These are phyloP conservation scores for Dothidotthia symphoricarpi DNA, from an alignment of 2,329 filamentous ascomycete genomes.

Conservation along the genomic window DNA sequence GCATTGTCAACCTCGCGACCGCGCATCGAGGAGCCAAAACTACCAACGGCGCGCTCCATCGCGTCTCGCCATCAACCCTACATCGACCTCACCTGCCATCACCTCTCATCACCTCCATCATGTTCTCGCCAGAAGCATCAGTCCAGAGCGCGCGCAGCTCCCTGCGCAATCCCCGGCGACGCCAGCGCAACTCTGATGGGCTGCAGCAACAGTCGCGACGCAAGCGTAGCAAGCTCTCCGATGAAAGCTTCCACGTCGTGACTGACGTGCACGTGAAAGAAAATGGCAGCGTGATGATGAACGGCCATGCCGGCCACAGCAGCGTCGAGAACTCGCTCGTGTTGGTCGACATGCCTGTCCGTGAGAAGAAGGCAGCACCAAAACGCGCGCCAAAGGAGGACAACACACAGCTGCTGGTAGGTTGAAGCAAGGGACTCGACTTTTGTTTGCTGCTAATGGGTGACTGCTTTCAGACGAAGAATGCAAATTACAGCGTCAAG, in stretches of 20 bases:
- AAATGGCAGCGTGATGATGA: constrained; percentile 34
- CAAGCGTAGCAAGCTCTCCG: constrained; percentile 50
- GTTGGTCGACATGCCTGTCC: constrained; percentile 41
- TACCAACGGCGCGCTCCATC: constrained; percentile 31
- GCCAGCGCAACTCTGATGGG: constrained; percentile 48
- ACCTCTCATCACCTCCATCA: constrained; percentile 19
- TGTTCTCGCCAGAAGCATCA: constrained; percentile 43
- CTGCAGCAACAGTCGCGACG: constrained; percentile 44
- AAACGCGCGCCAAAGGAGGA: constrained; percentile 66
- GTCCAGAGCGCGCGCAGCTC: constrained; percentile 40
- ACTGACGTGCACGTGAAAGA: constrained; percentile 29
- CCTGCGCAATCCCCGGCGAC: constrained; percentile 47
- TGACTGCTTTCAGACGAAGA: constrained; percentile 63
- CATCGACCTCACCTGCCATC: constrained; percentile 6
- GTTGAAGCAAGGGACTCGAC: constrained; percentile 21
- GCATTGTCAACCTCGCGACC: constrained; percentile 17
- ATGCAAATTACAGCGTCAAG: constrained; percentile 79
- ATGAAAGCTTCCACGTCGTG: constrained; percentile 40
- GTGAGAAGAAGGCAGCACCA: constrained; percentile 39
- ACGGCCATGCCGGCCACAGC: constrained; percentile 32
- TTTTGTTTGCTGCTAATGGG: constrained; percentile 6
- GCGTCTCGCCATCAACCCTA: constrained; percentile 13
- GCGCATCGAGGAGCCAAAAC: constrained; percentile 18
- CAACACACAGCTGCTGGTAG: constrained; percentile 64
- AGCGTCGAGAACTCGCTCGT: constrained; percentile 31